phyloP scores from a whole-genome alignment of 306 rosid genomes.

The Luffa aegyptiaca region DNA sequence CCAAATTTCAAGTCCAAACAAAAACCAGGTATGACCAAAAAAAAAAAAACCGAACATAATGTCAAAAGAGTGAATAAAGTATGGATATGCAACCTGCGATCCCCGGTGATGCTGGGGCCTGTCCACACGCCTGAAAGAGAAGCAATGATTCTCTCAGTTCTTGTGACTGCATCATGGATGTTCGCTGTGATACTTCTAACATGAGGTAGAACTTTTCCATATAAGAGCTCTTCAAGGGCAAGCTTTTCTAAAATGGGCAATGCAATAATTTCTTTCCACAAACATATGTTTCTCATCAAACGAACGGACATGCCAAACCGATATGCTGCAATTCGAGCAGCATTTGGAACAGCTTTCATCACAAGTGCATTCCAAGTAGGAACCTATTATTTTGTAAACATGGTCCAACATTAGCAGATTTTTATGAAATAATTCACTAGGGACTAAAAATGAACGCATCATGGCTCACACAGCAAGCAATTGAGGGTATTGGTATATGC shows the following conservation, averaged over 20 bases:
- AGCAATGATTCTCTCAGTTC: conserved; percentile 78
- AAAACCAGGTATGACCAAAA: background rate
- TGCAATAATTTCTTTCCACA: conserved; percentile 84
- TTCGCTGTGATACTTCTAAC: conserved; percentile 62
- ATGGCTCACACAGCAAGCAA: background rate
- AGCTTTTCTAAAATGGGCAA: conserved; percentile 72
- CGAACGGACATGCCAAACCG: conserved; percentile 83
- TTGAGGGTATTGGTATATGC: background rate
- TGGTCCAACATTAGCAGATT: background rate
- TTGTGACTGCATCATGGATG: conserved; percentile 75
- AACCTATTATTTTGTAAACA: conserved; percentile 33
- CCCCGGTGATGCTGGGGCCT: conserved; percentile 59
- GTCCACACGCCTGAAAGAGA: conserved; percentile 83
- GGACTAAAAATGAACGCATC: background rate
- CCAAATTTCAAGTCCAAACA: background rate
- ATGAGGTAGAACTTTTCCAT: conserved; percentile 74
- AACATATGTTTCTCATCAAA: conserved; percentile 70
- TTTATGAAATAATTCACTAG: background rate
- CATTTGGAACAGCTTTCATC: conserved; percentile 75
- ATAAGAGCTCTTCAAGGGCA: conserved; percentile 82
- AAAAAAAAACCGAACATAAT: background rate
- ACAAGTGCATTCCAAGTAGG: conserved; percentile 81
- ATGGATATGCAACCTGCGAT: conserved; percentile 35
- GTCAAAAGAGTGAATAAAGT: background rate
- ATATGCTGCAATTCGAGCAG: conserved; percentile 84